Percentiles rank a stretch among this genome's conserved stretches.
These are phyloP conservation scores for Dictyostelium intermedium DNA, from an alignment of 78 protist genomes.

Conservation along the genomic window DNA sequence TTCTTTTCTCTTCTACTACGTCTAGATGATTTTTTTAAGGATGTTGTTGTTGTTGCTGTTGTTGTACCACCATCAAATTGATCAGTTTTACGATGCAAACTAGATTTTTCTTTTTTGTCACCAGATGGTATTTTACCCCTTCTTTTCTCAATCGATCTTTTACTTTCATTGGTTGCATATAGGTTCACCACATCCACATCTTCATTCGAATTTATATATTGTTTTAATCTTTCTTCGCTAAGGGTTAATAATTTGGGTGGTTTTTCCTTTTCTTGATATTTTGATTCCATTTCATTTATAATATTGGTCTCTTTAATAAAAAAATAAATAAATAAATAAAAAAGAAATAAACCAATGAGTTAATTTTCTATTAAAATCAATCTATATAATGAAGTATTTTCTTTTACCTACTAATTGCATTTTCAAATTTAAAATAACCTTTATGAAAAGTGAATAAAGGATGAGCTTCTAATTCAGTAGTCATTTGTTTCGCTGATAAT, in stretches of 20 bases:
- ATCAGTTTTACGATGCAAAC: neutral
- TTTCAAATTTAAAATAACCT: constrained; percentile 55
- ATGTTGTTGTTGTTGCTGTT: neutral
- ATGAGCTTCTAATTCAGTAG: constrained; percentile 39
- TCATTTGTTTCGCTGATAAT: constrained; percentile 22
- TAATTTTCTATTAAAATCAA: too few relatives aligned
- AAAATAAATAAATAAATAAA: neutral
- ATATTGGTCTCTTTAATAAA: neutral
- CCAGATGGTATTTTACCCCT: neutral
- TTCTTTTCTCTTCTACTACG: neutral
- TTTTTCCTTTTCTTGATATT: neutral
- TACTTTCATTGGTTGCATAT: neutral
- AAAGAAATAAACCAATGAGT: neutral
- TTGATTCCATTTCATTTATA: neutral
- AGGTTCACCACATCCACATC: constrained; percentile 14
- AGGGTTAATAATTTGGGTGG: neutral
- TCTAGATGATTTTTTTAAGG: neutral
- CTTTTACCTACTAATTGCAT: neutral
- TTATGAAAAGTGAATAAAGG: constrained; percentile 57
- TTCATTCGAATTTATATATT: constrained; percentile 3
- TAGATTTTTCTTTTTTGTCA: neutral
- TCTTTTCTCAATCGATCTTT: neutral
- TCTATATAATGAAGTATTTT: neutral
- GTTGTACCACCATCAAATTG: neutral
- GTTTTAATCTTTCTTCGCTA: constrained; percentile 1